Evolutionary conservation across 345 rosid species (phyloP), one percentile per base, ranked within the genome.

Genomic region (Bruguiera sexangula): DNA sequence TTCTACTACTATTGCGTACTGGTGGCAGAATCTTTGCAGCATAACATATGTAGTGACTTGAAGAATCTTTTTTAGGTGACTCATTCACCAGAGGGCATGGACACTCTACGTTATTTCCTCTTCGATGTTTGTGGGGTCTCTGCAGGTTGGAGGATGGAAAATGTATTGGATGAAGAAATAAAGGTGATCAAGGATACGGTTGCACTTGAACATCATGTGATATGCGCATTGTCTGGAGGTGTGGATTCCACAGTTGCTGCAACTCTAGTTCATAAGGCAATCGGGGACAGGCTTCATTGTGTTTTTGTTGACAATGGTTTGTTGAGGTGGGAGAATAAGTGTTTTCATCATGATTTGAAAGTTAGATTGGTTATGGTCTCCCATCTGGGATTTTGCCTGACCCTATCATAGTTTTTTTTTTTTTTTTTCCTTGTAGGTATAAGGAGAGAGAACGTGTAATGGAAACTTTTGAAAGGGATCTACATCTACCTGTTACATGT

Each of bases 221-320:
- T 95, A 16, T 95, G 99, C 73, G 99, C 98, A 2, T 77, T 95
- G 43, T 95, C 97, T 0, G 99, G 99, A 30, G 98, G 99, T 56
- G 99, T 95, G 39, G 99, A 95, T 85, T 95, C 99, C 54, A 89
- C 99, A 34, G 98, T 95, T 78, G 98, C 98, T 0, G 99, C 98
- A 20, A 89, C 96, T 72, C 96, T 95, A 80, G 97, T 95, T 77
- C 97, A 92, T 69, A 90, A 81, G 81, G 98, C 99, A 43, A 95
- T 95, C 74, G 97, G 98, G 27, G 84, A 87, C 50, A 86, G 99
- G 85, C 97, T 92, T 77, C 99, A 95, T 69, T 95, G 99, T 77
- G 77, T 90, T 81, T 90, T 95, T 71, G 99, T 95, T 43, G 98
- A 95, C 80, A 92, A 95, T 64, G 98, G 99, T 32, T 81, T 95